Conservation (phyloP, 2,329 filamentous ascomycete species). For the Phialophora chinensis region DNA sequence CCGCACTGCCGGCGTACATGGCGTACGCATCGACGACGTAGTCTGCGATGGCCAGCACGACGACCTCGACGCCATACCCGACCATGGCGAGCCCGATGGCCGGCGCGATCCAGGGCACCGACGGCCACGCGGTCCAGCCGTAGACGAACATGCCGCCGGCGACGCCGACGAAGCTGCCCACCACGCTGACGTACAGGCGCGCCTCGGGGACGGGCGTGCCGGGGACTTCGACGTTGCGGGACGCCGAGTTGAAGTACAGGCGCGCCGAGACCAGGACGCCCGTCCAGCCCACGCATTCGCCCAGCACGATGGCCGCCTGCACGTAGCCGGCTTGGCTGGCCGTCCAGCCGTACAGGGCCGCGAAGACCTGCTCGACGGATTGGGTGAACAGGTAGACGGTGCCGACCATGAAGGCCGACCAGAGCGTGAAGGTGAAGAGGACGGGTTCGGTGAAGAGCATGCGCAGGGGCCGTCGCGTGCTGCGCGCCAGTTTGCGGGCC, state of each 20-base stretch:
- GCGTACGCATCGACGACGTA: constrained; percentile 60
- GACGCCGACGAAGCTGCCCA: constrained; percentile 55
- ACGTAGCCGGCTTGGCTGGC: constrained; percentile 55
- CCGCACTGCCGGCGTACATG: constrained; percentile 57
- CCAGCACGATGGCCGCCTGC: constrained; percentile 54
- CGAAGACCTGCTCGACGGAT: constrained; percentile 71
- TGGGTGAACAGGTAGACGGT: constrained; percentile 59
- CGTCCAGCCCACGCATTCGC: constrained; percentile 51
- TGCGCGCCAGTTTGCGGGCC: constrained; percentile 43
- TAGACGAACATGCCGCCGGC: constrained; percentile 59
- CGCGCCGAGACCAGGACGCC: constrained; percentile 58
- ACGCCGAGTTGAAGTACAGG: constrained; percentile 52
- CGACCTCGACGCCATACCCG: constrained; percentile 57
- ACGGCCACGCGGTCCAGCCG: constrained; percentile 55
- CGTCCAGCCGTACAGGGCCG: constrained; percentile 76
- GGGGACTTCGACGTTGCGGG: constrained; percentile 47
- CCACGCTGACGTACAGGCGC: constrained; percentile 51
- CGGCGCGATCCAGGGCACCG: constrained; percentile 56
- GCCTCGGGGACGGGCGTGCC: constrained; percentile 52
- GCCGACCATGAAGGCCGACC: constrained; percentile 56
- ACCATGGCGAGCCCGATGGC: constrained; percentile 56
- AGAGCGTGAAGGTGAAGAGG: constrained; percentile 55
- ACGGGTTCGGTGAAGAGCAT: constrained; percentile 59
- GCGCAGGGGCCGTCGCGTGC: constrained; percentile 44
- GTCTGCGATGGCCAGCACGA: constrained; percentile 54